Conservation (phyloP, 73 alveolate genomes). For the Paramecium primaurelia region DNA sequence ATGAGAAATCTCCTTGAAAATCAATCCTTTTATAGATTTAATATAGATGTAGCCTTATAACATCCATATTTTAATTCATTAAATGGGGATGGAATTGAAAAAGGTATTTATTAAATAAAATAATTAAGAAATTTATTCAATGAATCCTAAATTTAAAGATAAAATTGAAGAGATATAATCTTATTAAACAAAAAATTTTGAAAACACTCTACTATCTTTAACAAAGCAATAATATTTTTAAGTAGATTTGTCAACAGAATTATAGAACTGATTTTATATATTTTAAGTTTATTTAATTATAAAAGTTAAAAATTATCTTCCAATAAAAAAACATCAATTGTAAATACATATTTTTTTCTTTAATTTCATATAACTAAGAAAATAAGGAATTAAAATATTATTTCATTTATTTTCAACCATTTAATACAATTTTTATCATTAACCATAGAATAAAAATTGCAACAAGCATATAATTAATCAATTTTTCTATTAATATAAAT, state of each 20-base stretch:
- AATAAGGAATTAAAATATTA: too few species aligned
- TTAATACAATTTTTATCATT: too few species aligned
- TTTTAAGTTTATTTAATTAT: neutral
- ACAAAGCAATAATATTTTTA: neutral
- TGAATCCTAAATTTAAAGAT: neutral
- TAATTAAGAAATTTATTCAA: neutral
- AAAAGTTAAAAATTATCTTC: neutral
- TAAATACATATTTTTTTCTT: too few species aligned
- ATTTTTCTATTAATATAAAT: too few species aligned
- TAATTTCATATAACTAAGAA: too few species aligned
- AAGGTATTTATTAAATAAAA: neutral
- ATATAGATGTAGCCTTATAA: neutral
- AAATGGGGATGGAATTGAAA: neutral
- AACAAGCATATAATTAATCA: too few species aligned
- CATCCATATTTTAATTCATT: neutral
- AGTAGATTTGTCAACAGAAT: neutral
- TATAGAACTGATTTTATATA: neutral
- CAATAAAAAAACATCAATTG: neutral
- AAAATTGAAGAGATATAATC: neutral
- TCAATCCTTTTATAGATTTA: neutral
- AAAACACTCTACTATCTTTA: neutral
- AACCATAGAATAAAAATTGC: too few species aligned
- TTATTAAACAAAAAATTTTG: neutral
- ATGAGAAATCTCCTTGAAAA: neutral
- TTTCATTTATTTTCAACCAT: too few species aligned